These are phyloP conservation scores for Olyra latifolia DNA, from an alignment of 176 grass and related monocot species.

Conservation along the genomic window DNA sequence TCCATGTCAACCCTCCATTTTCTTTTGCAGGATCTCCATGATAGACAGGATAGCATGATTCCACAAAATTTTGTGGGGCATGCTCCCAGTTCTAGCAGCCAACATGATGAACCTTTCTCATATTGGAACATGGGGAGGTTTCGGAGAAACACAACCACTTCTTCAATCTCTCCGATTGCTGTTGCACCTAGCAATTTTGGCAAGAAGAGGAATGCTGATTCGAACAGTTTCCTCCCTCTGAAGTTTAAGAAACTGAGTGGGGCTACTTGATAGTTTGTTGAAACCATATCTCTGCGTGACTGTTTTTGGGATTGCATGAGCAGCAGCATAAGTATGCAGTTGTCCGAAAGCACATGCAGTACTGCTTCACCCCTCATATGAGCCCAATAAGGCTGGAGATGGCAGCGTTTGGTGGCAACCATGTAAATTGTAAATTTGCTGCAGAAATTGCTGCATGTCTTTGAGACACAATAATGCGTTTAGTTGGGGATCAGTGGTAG, in stretches of 20 bases:
- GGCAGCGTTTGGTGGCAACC: constrained; percentile 15
- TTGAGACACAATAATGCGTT: not conserved
- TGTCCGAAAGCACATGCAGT: not conserved
- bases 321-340: not conserved
- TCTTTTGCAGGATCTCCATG: constrained; percentile 47
- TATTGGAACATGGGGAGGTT: constrained; percentile 81
- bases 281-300: not conserved
- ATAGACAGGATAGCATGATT: constrained; percentile 26
- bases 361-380: not conserved
- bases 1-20: not conserved
- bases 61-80: constrained; percentile 31
- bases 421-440: constrained; percentile 22
- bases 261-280: constrained; percentile 6
- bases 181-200: constrained; percentile 33
- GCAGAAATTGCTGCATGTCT: not conserved
- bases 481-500: not conserved
- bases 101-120: constrained; percentile 64
- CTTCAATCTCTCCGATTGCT: constrained; percentile 31
- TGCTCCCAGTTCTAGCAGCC: constrained; percentile 37
- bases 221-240: constrained; percentile 10
- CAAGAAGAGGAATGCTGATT: constrained; percentile 48
- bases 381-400: constrained; percentile 8
- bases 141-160: constrained; percentile 44
- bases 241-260: constrained; percentile 48
- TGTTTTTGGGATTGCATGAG: constrained; percentile 5